phyloP scores from a whole-genome alignment of 2,329 filamentous ascomycete species.

The Talaromyces funiculosus region DNA sequence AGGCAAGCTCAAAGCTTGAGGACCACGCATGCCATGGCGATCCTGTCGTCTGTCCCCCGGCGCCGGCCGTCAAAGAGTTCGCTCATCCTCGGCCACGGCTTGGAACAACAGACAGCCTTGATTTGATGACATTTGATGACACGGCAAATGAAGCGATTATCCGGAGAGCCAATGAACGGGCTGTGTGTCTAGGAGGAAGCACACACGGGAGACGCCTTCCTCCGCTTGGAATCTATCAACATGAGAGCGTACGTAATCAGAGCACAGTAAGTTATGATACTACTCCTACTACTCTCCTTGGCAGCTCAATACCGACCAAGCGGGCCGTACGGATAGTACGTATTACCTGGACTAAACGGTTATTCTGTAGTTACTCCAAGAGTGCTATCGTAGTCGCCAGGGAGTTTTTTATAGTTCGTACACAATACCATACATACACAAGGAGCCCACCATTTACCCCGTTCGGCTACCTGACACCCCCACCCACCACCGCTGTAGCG shows the following conservation, averaged over 20 bases:
- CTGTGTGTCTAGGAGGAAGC: neutral
- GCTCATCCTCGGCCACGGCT: neutral
- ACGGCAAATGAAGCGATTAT: neutral
- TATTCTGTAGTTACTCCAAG: neutral
- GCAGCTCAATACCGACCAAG: too few relatives aligned
- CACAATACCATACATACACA: neutral
- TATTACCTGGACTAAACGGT: too few relatives aligned
- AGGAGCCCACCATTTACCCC: slow-evolving; percentile 3
- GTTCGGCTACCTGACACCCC: neutral
- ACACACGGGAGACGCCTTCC: neutral
- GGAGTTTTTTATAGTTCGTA: too few relatives aligned
- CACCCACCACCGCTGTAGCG: slow-evolving; percentile 3
- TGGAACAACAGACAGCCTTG: neutral
- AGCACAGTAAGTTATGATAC: too few relatives aligned
- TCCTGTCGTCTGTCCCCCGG: neutral
- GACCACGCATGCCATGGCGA: neutral
- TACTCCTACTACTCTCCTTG: too few relatives aligned
- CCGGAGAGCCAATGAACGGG: neutral
- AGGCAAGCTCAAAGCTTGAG: neutral
- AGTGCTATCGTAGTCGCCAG: neutral
- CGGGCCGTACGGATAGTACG: too few relatives aligned
- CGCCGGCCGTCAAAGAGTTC: neutral
- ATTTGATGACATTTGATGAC: neutral
- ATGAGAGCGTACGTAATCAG: too few relatives aligned
- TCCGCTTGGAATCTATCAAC: neutral